Evolutionary conservation across 345 rosid species (phyloP), one percentile per base, ranked within the genome.

Genomic region (Populus ilicifolia): DNA sequence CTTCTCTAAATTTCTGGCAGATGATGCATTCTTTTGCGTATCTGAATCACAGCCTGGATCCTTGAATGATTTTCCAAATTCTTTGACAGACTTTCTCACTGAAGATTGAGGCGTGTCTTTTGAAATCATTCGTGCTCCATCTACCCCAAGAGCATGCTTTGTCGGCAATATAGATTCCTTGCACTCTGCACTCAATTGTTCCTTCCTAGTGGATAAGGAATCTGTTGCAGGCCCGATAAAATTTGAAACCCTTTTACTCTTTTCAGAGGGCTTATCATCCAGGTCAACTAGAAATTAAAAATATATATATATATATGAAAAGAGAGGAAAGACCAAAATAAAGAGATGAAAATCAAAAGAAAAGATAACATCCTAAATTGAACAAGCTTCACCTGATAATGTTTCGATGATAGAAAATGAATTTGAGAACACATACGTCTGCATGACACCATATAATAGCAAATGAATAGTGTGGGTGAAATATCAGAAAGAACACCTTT

Each of bases 401-500:
- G 99, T 96, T 83, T 96, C 95, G 12, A 96, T 64, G 76, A 96
- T 94, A 65, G 99, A 96, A 82, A 96, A 92, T 71, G 98, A 91
- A 84, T 88, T 91, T 79, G 97, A 92, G 91, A 96, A 96, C 50
- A 85, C 72, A 78, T 96, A 96, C 67, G 99, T 94, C 99, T 96
- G 98, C 94, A 88, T 78, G 41, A 76, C 44, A 80, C 38, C 80
- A 80, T 8, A 65, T 65, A 63, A 44, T 5, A 27, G 41, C 35
- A 64, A 77, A 18, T 52, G 59, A 52, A 52, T 52, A 18, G 59
- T 18, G 20, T 52, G 7, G n/a, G 59, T 18, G 9, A 52, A 52
- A 52, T 52, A 52, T 52, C n/a, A 52, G n/a, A 52, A 20, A 52
- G 9, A 52, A 52, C 23, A 70, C 71, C 11, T 14, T 27, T 27